Conservation (phyloP, 441 rosid species). For the Erodium chrysanthum region DNA sequence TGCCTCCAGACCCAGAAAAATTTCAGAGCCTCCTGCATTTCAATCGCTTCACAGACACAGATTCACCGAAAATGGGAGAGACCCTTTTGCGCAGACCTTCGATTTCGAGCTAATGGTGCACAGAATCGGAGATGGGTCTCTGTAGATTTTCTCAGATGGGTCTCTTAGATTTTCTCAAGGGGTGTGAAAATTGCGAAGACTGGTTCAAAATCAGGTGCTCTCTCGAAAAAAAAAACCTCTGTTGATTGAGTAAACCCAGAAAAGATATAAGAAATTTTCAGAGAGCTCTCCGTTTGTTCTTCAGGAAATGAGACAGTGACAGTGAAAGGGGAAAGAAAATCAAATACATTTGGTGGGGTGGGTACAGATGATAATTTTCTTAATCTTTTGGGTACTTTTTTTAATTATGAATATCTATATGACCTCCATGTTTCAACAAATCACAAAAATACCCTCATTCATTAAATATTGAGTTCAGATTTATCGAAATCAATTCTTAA, state of each 20-base stretch:
- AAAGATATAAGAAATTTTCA: slow-evolving; percentile 10
- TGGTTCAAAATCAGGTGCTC: background rate
- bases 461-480: too few relatives aligned
- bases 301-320: slow-evolving; percentile 25
- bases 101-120: background rate
- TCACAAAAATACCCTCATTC: background rate
- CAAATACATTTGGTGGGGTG: slow-evolving; percentile 47
- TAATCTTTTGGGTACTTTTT: background rate
- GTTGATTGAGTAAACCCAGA: slow-evolving; percentile 20
- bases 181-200: background rate
- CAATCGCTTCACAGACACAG: slow-evolving; percentile 7
- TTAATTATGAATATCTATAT: background rate
- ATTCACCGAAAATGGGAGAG: background rate
- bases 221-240: slow-evolving; percentile 17
- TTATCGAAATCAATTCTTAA: too few relatives aligned
- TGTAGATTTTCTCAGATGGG: background rate
- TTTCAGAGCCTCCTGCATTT: slow-evolving; percentile 38
- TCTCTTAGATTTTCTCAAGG: too few relatives aligned
- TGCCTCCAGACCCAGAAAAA: slow-evolving; percentile 25
- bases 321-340: slow-evolving; percentile 21
- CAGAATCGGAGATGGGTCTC: slow-evolving; percentile 5
- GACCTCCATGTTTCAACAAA: background rate
- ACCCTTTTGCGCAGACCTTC: slow-evolving; percentile 8
- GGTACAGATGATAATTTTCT: slow-evolving; percentile 17
- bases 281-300: slow-evolving; percentile 9